Evolutionary conservation across 257 asterid species (phyloP).

Genomic region (Petrea volubilis): DNA sequence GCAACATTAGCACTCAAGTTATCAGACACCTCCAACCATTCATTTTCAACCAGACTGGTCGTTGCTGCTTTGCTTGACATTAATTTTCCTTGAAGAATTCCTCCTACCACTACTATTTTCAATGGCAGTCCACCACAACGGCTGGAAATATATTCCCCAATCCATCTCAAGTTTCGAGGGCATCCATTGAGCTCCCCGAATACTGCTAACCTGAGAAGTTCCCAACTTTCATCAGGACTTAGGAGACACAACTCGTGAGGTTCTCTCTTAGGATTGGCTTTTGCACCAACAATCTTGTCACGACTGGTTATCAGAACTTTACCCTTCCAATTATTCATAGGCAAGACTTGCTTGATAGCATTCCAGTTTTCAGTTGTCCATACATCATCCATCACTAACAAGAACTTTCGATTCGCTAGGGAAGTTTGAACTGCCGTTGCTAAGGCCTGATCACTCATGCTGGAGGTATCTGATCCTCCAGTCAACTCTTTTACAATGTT

Average conservation of each 20-base stretch:
- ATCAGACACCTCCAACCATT: conserved; percentile 29
- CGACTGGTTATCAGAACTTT: background rate
- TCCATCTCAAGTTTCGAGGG: conserved; percentile 17
- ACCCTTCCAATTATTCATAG: background rate
- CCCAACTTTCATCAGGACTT: conserved; percentile 39
- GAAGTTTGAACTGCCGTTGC: background rate
- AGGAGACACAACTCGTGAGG: conserved; percentile 40
- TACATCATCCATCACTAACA: background rate
- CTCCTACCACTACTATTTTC: conserved; percentile 43
- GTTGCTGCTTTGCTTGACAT: background rate
- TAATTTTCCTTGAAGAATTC: conserved; percentile 29
- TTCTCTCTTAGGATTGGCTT: background rate
- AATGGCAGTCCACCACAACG: conserved; percentile 53
- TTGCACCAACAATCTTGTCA: background rate
- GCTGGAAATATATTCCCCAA: conserved; percentile 34
- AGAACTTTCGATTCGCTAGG: background rate
- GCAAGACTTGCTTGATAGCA: background rate
- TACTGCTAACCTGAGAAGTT: conserved; percentile 43
- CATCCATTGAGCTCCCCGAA: conserved; percentile 32
- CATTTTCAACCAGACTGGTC: background rate
- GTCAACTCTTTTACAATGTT: background rate
- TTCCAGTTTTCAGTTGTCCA: background rate
- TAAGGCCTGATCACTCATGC: background rate
- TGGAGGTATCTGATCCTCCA: background rate
- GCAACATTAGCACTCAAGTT: conserved; percentile 16